phyloP scores from a whole-genome alignment of 345 rosid species.

The Salix suchowensis region DNA sequence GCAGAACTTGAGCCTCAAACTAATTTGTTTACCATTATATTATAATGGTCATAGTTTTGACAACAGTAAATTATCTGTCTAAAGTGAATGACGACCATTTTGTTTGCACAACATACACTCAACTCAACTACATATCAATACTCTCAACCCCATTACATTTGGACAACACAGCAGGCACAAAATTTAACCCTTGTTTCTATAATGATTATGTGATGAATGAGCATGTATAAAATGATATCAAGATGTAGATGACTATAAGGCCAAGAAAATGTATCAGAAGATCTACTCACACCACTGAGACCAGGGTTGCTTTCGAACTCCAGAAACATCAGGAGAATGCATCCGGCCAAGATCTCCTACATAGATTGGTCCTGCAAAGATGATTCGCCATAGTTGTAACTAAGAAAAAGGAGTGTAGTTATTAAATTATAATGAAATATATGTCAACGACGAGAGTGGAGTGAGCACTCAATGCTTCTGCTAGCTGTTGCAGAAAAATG shows the following conservation, averaged over 20 bases:
- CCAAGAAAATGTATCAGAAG: constrained; percentile 6
- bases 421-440: neutral
- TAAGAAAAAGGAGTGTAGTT: neutral
- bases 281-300: constrained; percentile 54
- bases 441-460: neutral
- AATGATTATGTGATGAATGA: neutral
- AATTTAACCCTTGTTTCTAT: neutral
- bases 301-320: constrained; percentile 36
- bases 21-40: neutral
- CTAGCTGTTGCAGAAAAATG: neutral
- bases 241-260: neutral
- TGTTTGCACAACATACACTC: neutral
- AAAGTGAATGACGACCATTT: neutral
- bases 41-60: neutral
- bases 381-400: constrained; percentile 7
- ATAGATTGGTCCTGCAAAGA: constrained; percentile 48
- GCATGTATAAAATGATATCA: neutral
- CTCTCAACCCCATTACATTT: neutral
- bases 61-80: neutral
- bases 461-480: neutral
- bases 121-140: neutral
- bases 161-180: neutral
- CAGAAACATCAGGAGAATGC: constrained; percentile 44
- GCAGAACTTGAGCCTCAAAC: neutral
- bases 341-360: constrained; percentile 48